A percentile compares a stretch with the other conserved stretches of the same genome.
These are phyloP conservation scores for Penicillium malachiteum DNA, from an alignment of 495 filamentous ascomycete genomes.

Conservation along the genomic window DNA sequence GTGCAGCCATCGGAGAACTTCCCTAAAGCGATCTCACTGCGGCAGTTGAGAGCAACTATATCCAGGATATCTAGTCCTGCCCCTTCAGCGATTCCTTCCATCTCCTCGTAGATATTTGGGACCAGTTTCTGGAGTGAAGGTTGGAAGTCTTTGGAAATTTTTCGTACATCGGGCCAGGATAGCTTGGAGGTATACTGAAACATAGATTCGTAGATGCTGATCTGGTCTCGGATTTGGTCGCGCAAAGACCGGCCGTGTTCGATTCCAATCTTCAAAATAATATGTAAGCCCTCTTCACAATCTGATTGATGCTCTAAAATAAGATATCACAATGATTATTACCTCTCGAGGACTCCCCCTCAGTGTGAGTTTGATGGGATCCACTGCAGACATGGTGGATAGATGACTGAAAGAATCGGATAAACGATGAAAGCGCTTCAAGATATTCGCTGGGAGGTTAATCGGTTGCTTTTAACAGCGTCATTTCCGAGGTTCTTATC, in stretches of 20 bases:
- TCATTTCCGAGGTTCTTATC: neutral
- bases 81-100: constrained; percentile 61
- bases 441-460: too few species aligned
- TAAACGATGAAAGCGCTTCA: neutral
- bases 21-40: constrained; percentile 67
- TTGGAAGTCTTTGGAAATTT: constrained; percentile 46
- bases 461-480: too few species aligned
- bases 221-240: constrained; percentile 43
- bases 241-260: constrained; percentile 52
- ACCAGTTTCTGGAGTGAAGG: constrained; percentile 35
- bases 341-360: constrained; percentile 32
- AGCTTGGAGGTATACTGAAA: constrained; percentile 50
- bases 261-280: constrained; percentile 46
- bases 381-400: neutral
- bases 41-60: constrained; percentile 65
- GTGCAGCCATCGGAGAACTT: constrained; percentile 66
- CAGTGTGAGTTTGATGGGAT: constrained; percentile 22
- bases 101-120: constrained; percentile 52
- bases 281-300: too few species aligned
- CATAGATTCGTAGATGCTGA: constrained; percentile 51
- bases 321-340: constrained; percentile 6
- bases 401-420: neutral
- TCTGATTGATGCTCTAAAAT: too few species aligned
- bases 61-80: constrained; percentile 51
- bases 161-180: constrained; percentile 48